Base-by-base conservation (phyloP, 106 monocot species). In the Phalaenopsis aphrodite region DNA sequence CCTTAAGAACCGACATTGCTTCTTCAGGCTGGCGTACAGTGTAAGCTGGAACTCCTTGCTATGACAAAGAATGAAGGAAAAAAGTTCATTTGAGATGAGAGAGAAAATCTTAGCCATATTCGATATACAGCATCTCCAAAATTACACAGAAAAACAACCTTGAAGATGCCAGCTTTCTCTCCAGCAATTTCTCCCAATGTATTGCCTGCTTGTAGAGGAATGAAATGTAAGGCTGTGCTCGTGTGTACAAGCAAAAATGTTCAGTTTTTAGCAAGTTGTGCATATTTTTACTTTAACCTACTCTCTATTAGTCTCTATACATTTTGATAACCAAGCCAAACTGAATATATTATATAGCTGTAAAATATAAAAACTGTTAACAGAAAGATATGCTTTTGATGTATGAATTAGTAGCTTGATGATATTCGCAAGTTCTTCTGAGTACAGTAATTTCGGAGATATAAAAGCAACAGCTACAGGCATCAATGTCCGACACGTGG, bases 121-220 rank as follows among this genome's bases (percentile, higher is more conserved):
- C 30, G 18, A 74, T 58, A 73, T 10, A n/a, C 45, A 18, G 11
- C 5, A 55, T 71, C 16, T 76, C 4, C 17, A 19, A 36, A 75
- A 56, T 75, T 56, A 84, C 10, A 42, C 64, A n/a, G 42, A 42
- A 81, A 78, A 16, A 78, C 56, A 77, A 98, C 98, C 98, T 98
- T 98, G 79, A 98, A 90, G 61, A 98, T 98, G 21, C 98, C 98
- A 84, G 98, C 94, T 75, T 98, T 98, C 87, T 98, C 94, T 57
- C 92, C 92, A 41, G 98, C 98, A 89, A 98, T 98, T 82, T 94
- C 84, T 47, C 81, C 84, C 24, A 98, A 83, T 16, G 98, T 94
- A 84, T 98, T 87, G 74, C 98, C 98, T 98, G 88, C 39, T 79
- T 24, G 80, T 76, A 48, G 48, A 24, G 45, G 52, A 82, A 43